phyloP scores from a whole-genome alignment of 2,329 filamentous ascomycete genomes.

The Xylaria sp. region DNA sequence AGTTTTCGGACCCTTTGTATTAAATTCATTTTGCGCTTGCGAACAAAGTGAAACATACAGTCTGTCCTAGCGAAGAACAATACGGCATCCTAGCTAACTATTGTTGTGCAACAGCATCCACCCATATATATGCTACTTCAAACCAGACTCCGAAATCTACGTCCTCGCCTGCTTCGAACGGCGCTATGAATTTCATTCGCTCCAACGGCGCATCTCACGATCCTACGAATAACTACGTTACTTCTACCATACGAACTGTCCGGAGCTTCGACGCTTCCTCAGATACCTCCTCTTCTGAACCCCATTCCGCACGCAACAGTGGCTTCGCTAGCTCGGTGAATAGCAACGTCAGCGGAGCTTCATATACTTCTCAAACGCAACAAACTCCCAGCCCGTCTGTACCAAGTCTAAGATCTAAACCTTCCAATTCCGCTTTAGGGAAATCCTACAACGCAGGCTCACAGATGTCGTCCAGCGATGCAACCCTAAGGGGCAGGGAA shows the following conservation, averaged over 20 bases:
- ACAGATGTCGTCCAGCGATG: conserved; percentile 44
- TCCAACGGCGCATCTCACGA: conserved; percentile 40
- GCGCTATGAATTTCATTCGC: conserved; percentile 40
- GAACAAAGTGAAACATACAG: conserved; percentile 38
- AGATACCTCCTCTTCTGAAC: conserved; percentile 53
- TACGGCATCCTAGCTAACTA: conserved; percentile 38
- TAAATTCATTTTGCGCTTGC: conserved; percentile 4
- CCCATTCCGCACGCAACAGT: conserved; percentile 58
- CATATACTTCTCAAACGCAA: conserved; percentile 52
- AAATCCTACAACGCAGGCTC: conserved; percentile 36
- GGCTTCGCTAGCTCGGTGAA: conserved; percentile 66
- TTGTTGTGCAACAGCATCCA: conserved; percentile 34
- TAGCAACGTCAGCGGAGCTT: conserved; percentile 62
- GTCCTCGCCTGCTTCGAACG: conserved; percentile 39
- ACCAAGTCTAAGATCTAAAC: conserved; percentile 47
- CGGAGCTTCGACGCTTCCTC: conserved; percentile 62
- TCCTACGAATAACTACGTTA: conserved; percentile 48
- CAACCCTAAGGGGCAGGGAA: conserved; percentile 38
- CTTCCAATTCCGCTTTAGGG: conserved; percentile 35
- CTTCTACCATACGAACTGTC: conserved; percentile 65
- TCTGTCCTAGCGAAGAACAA: conserved; percentile 23
- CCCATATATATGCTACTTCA: conserved; percentile 39
- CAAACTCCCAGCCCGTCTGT: conserved; percentile 49
- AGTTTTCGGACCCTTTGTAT: conserved; percentile 5
- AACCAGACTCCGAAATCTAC: conserved; percentile 40